Base-by-base conservation (phyloP, 2,329 filamentous ascomycete species). In the Fusarium subtropicale region DNA sequence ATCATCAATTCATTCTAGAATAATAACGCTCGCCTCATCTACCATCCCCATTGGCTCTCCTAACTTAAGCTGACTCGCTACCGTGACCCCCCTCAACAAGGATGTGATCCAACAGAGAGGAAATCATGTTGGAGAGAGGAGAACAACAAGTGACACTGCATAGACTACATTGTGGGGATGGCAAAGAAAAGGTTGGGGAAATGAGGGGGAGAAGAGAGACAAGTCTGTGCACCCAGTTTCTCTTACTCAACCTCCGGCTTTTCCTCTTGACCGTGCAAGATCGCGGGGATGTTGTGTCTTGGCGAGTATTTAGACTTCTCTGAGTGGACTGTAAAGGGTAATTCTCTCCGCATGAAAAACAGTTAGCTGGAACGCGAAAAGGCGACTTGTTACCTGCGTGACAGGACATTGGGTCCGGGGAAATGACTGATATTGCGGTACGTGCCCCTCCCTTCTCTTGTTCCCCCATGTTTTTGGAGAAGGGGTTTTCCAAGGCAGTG, bases 341-440 rank as follows among this genome's bases (percentile, higher is more conserved):
- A 46, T 3, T 26, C 18, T 50, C 36, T 58, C 57, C 57, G 53
- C 57, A 46, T 47, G 16, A 16, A 20, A 31, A 56, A 52, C 41
- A 36, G 56, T 20, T 31, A 55, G 48, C 47, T 22, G 48, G 18
- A 26, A 36, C 33, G 12, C 13, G 13, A 24, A 22, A 15, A 39
- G 10, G 16, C 8, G n/a, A 24, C 7, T 50, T 8, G 45, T 33
- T 20, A 26, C 31, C n/a, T 26, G 48, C 16, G 34, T 52, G 22
- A 26, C 47, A 38, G 51, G 41, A 4, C 11, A 26, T 30, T 42
- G 33, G 48, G 24, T 64, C 61, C 26, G 61, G 61, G 61, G 61
- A 64, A 64, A 64, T 64, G 52, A 28, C 41, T 63, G 60, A 63
- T 63, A n/a, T n/a, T 57, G 46, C 33, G 26, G 33, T n/a, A 52